Conservation (phyloP, 2,329 filamentous ascomycete species). For the Westerdykella ornata region DNA sequence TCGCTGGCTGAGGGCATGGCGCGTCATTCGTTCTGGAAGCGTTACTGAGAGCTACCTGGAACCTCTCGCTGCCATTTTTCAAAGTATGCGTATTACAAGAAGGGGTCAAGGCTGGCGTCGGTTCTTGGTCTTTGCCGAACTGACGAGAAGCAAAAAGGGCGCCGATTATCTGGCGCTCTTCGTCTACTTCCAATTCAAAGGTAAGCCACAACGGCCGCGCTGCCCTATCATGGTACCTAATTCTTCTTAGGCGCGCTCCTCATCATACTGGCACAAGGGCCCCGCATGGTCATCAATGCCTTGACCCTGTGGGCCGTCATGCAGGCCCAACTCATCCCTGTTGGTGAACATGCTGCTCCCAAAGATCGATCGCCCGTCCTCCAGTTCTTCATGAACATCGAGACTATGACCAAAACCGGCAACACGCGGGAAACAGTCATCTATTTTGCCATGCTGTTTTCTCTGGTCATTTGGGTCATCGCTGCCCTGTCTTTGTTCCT, state of each 20-base stretch:
- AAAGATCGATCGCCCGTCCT: constrained; percentile 58
- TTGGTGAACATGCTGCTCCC: constrained; percentile 45
- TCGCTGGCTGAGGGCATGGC: constrained; percentile 71
- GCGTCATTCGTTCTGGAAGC: constrained; percentile 75
- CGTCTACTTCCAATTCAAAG: constrained; percentile 75
- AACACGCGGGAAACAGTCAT: constrained; percentile 76
- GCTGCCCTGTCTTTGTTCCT: constrained; percentile 66
- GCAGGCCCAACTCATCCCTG: constrained; percentile 63
- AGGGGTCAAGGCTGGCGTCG: constrained; percentile 73
- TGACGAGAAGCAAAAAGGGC: constrained; percentile 88
- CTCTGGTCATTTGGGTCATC: constrained; percentile 80
- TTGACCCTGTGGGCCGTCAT: constrained; percentile 83
- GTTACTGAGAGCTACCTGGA: constrained; percentile 91
- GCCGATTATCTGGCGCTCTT: constrained; percentile 86
- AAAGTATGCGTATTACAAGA: constrained; percentile 67
- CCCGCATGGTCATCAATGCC: constrained; percentile 84
- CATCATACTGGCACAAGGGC: constrained; percentile 82
- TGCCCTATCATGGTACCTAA: constrained; percentile 12
- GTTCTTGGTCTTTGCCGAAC: constrained; percentile 84
- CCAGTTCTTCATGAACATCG: constrained; percentile 79
- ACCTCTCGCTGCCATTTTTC: constrained; percentile 73
- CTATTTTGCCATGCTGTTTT: constrained; percentile 87
- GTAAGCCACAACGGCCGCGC: constrained; percentile 25
- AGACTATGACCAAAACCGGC: constrained; percentile 58
- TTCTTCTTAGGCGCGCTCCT: constrained; percentile 70